Conservation (phyloP, 2,329 filamentous ascomycete species). For the Fusarium pseudograminearum region DNA sequence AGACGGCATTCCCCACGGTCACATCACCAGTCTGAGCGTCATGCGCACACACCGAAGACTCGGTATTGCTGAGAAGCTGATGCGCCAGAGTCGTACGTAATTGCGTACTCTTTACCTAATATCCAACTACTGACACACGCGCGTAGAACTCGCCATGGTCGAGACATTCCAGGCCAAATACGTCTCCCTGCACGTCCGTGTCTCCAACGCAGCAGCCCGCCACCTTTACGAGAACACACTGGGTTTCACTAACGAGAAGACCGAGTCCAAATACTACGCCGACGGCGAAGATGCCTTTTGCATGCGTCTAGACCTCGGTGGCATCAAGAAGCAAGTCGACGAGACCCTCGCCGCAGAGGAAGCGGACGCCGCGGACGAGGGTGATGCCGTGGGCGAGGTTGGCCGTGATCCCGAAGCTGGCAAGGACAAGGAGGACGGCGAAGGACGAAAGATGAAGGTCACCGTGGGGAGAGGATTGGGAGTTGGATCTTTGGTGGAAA, state of each 20-base stretch:
- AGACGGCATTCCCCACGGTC: conserved; percentile 91
- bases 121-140: not conserved
- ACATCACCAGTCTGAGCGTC: conserved; percentile 94
- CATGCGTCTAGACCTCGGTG: conserved; percentile 88
- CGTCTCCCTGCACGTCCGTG: conserved; percentile 94
- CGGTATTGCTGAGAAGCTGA: conserved; percentile 95
- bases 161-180: conserved; percentile 93
- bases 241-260: conserved; percentile 87
- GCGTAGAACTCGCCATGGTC: conserved; percentile 90
- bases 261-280: conserved; percentile 92
- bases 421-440: conserved; percentile 47
- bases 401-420: conserved; percentile 61
- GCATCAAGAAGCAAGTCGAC: conserved; percentile 64
- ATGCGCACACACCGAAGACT: conserved; percentile 95
- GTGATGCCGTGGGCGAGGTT: conserved; percentile 75
- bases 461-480: conserved; percentile 85
- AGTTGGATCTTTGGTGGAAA: conserved; percentile 82
- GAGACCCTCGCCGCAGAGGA: conserved; percentile 57
- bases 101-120: not conserved
- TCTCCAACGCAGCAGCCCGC: conserved; percentile 91
- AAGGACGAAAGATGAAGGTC: conserved; percentile 72
- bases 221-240: conserved; percentile 94
- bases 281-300: conserved; percentile 96
- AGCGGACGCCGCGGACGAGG: conserved; percentile 67
- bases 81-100: conserved; percentile 90